Base-by-base conservation (phyloP, 1,284 basidiomycete genomes). In the Uromyces viciae-fabae region DNA sequence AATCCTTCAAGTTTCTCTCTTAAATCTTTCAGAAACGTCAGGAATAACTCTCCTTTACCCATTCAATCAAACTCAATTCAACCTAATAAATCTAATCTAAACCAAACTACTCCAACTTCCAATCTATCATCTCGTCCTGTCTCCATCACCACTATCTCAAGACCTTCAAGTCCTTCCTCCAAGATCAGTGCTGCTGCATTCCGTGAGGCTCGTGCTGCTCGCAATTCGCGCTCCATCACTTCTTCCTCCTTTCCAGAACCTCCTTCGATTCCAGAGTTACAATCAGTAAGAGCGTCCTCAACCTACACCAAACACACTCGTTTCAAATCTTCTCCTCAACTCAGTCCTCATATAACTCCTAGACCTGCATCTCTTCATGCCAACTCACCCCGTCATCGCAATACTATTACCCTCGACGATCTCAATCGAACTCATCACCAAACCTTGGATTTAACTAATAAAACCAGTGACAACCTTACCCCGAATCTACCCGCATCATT, bases 21-120 rank as follows among this genome's bases (percentile, higher is more conserved):
- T n/a, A 79, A 79, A 79, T 79, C 77, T 28, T 79, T 79, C 64
- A 54, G 77, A 71, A 79, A 79, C 56, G 77, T 79, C 33, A n/a
- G 77, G 60, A 36, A n/a, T n/a, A n/a, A n/a, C n/a, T n/a, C 46
- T 14, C 3, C 62, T 22, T 40, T 49, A 46, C 0, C 8, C 25
- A 28, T 36, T 33, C 68, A 25, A 31, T 25, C 46, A 11, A 11
- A 66, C 38, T 22, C 73, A 73, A 3, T 25, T n/a, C 15, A n/a
- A 33, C 58, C 38, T 52, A 5, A 62, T 66, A n/a, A 69, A 40
- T 2, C 38, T 28, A 31, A 28, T 25, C 58, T 33, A 3, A 36
- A 22, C 58, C 25, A 46, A 3, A 62, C 4, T 25, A 19, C 49
- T 33, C 36, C 19, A 9, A 56, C 4, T 46, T 25, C 49, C 69